phyloP scores from a whole-genome alignment of 768 basidiomycete genomes.

The Clitopilus passeckerianus region DNA sequence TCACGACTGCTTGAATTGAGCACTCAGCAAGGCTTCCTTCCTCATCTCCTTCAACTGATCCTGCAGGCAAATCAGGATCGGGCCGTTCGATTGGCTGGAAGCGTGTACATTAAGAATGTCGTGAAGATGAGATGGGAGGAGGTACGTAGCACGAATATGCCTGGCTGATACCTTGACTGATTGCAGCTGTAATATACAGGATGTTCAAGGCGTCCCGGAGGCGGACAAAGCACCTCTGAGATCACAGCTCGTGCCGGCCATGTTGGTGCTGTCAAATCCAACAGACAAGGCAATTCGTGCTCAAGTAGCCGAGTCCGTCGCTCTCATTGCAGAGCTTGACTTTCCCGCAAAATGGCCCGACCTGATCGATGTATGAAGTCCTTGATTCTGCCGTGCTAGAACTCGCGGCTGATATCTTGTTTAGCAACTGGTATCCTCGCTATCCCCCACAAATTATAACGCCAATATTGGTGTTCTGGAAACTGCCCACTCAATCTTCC shows the following conservation, averaged over 20 bases:
- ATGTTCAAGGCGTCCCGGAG: constrained; percentile 65
- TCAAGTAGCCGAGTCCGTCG: constrained; percentile 91
- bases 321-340: constrained; percentile 87
- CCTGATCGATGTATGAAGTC: constrained; percentile 74
- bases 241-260: constrained; percentile 79
- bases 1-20: constrained; percentile 65
- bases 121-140: constrained; percentile 87
- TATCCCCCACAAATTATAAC: constrained; percentile 77
- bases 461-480: constrained; percentile 88
- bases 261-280: constrained; percentile 79
- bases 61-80: constrained; percentile 64
- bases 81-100: constrained; percentile 74
- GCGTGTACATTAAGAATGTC: constrained; percentile 90
- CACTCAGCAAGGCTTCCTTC: constrained; percentile 71
- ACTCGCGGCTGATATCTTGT: background rate
- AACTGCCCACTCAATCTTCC: constrained; percentile 95
- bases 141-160: constrained; percentile 36
- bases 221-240: constrained; percentile 73
- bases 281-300: constrained; percentile 69
- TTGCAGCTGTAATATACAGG: constrained; percentile 32
- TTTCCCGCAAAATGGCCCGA: constrained; percentile 88
- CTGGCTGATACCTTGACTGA: background rate
- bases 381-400: background rate
- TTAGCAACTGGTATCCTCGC: constrained; percentile 84
- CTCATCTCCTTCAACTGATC: constrained; percentile 73